A percentile compares a stretch with the other conserved stretches of the same genome.
Conservation (phyloP, 2,329 filamentous ascomycete genomes). For the Xylariaceae sp. region DNA sequence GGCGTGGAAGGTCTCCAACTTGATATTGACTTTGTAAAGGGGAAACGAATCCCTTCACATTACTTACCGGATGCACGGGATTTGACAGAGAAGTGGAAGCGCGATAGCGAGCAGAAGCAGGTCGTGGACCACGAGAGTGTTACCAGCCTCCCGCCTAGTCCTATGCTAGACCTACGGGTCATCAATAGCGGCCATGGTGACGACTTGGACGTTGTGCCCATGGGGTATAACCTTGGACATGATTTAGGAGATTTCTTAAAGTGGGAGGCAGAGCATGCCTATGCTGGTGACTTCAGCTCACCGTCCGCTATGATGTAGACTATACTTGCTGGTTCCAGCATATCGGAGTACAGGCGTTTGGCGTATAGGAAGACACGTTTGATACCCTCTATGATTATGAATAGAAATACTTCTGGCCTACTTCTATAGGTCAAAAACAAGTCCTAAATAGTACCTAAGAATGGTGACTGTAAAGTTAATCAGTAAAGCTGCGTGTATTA, state of each 20-base stretch:
- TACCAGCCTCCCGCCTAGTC: slow-evolving; percentile 56
- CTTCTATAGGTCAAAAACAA: neutral
- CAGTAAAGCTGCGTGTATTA: neutral
- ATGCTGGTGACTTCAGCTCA: slow-evolving; percentile 39
- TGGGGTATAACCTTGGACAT: slow-evolving; percentile 66
- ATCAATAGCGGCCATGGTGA: slow-evolving; percentile 47
- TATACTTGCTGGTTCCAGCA: neutral
- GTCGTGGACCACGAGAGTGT: slow-evolving; percentile 41
- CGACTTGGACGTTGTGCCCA: slow-evolving; percentile 54
- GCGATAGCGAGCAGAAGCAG: slow-evolving; percentile 43
- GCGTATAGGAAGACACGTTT: slow-evolving; percentile 18
- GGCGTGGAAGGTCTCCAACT: slow-evolving; percentile 14
- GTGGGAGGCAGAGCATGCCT: slow-evolving; percentile 62
- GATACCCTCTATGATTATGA: slow-evolving; percentile 21
- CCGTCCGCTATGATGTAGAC: slow-evolving; percentile 13
- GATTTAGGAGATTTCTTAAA: slow-evolving; percentile 64
- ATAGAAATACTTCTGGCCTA: slow-evolving; percentile 7
- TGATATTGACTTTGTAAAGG: slow-evolving; percentile 7
- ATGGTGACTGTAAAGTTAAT: neutral
- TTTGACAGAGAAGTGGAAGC: slow-evolving; percentile 40
- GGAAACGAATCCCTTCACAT: slow-evolving; percentile 29
- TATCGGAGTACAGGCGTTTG: neutral
- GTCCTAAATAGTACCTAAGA: neutral
- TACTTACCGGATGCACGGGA: neutral
- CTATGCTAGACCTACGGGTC: slow-evolving; percentile 54